Percentiles rank a stretch among this genome's conserved stretches.
Evolutionary conservation across 768 basidiomycete genomes (phyloP).

Genomic region (Suillus bovinus): DNA sequence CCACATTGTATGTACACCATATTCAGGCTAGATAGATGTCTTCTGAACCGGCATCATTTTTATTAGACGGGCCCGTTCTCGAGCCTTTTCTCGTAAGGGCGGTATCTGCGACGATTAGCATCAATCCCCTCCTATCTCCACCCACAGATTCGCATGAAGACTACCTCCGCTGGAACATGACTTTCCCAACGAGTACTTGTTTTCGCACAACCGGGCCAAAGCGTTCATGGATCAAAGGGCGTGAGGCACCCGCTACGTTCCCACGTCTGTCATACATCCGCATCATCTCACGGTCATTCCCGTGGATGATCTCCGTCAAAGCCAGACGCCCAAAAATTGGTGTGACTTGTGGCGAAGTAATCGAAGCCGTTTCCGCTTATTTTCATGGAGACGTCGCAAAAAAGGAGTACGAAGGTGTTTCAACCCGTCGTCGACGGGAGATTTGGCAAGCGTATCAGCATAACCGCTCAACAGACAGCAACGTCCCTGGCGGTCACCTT

Average conservation of each 20-base stretch:
- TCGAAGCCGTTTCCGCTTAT: conserved; percentile 53
- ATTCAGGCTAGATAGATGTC: not conserved
- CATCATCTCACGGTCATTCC: conserved; percentile 53
- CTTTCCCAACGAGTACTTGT: conserved; percentile 59
- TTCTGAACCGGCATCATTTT: conserved; percentile 17
- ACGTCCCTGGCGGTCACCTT: conserved; percentile 70
- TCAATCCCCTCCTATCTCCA: conserved; percentile 67
- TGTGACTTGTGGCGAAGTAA: conserved; percentile 67
- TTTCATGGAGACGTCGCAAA: conserved; percentile 52
- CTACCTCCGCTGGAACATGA: conserved; percentile 75
- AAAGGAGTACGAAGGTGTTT: conserved; percentile 50
- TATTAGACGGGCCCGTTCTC: conserved; percentile 68
- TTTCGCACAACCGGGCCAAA: conserved; percentile 61
- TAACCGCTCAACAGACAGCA: conserved; percentile 63
- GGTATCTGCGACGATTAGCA: conserved; percentile 44
- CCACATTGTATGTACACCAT: conserved; percentile 38
- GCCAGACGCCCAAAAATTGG: conserved; percentile 49
- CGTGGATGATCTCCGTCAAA: conserved; percentile 53
- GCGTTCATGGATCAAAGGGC: conserved; percentile 67
- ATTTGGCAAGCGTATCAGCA: conserved; percentile 56
- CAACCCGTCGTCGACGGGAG: conserved; percentile 36
- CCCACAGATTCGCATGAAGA: conserved; percentile 42
- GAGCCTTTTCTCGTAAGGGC: conserved; percentile 55
- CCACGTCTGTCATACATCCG: conserved; percentile 55
- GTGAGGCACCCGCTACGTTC: conserved; percentile 64